Conservation (phyloP, 768 basidiomycete genomes). For the Mycena vitilis region DNA sequence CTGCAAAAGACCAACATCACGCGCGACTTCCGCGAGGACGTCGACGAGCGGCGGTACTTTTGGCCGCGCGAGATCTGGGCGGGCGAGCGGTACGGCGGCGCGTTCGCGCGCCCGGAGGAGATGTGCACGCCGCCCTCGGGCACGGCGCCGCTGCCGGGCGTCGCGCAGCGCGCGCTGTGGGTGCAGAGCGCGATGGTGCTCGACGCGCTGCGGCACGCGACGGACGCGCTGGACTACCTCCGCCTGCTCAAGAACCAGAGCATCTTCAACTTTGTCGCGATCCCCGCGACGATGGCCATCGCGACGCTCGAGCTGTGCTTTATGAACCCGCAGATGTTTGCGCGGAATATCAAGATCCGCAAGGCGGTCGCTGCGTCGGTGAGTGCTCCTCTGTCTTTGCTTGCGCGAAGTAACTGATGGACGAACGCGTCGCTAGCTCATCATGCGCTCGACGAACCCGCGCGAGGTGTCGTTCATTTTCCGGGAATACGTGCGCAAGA, state of each 20-base stretch:
- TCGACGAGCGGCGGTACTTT: conserved; percentile 85
- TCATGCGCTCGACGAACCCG: conserved; percentile 92
- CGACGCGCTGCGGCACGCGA: conserved; percentile 86
- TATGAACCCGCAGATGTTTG: conserved; percentile 76
- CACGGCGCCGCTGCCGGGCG: conserved; percentile 40
- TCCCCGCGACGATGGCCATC: conserved; percentile 92
- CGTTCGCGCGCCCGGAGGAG: conserved; percentile 78
- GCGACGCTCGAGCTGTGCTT: conserved; percentile 70
- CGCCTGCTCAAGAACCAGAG: conserved; percentile 88
- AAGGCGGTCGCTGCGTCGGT: conserved; percentile 90
- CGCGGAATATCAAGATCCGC: conserved; percentile 93
- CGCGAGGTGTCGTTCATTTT: conserved; percentile 92
- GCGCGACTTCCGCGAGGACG: conserved; percentile 94
- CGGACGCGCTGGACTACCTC: conserved; percentile 92
- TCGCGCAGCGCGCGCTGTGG: conserved; percentile 73
- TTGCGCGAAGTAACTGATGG: too few species aligned
- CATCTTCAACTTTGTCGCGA: conserved; percentile 47
- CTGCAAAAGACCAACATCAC: conserved; percentile 99
- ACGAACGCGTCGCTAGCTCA: conserved; percentile 66
- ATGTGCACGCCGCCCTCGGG: conserved; percentile 59
- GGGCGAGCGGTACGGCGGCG: conserved; percentile 57
- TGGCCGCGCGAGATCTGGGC: conserved; percentile 97
- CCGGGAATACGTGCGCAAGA: conserved; percentile 81
- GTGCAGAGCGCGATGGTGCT: conserved; percentile 90
- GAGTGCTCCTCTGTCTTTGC: conserved; percentile 41